Percentiles rank a stretch among this genome's conserved stretches.
Conservation (phyloP, 345 rosid genomes). For the Syzygium grande region DNA sequence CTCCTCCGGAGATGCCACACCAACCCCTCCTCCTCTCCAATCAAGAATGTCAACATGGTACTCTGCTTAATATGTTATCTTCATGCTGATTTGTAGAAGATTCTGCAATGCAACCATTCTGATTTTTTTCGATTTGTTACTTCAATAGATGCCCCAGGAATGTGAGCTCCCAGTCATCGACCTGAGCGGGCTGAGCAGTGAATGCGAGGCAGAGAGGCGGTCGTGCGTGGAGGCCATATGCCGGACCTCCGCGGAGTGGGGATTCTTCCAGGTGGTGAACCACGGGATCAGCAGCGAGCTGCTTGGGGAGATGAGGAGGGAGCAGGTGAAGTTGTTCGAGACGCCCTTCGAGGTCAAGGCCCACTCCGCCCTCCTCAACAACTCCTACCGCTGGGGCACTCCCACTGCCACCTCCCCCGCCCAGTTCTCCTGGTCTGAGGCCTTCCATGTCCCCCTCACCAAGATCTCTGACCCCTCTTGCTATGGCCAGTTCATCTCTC, state of each 20-base stretch:
- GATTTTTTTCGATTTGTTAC: too few species aligned
- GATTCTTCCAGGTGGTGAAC: slow-evolving; percentile 63
- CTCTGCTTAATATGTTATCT: too few species aligned
- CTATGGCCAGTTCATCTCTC: slow-evolving; percentile 31
- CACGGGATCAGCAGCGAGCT: slow-evolving; percentile 43
- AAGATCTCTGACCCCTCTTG: slow-evolving; percentile 32
- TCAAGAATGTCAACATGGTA: not conserved
- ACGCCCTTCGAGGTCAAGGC: slow-evolving; percentile 36
- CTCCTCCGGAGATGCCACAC: not conserved
- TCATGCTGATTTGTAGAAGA: too few species aligned
- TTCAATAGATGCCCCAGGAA: not conserved
- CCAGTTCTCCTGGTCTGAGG: slow-evolving; percentile 67
- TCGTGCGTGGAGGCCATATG: slow-evolving; percentile 31
- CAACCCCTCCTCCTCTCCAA: not conserved
- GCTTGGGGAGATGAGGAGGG: slow-evolving; percentile 33
- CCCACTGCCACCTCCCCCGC: slow-evolving; percentile 35
- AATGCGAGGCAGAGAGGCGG: not conserved
- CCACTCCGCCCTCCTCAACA: slow-evolving; percentile 27
- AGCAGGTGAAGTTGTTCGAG: slow-evolving; percentile 36
- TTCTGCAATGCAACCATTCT: too few species aligned
- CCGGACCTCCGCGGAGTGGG: slow-evolving; percentile 55
- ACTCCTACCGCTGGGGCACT: slow-evolving; percentile 61
- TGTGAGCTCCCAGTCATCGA: slow-evolving; percentile 48
- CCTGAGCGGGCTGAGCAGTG: slow-evolving; percentile 21
- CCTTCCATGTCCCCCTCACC: slow-evolving; percentile 55